Conservation (phyloP, 495 filamentous ascomycete species). For the Rhypophila decipiens region DNA sequence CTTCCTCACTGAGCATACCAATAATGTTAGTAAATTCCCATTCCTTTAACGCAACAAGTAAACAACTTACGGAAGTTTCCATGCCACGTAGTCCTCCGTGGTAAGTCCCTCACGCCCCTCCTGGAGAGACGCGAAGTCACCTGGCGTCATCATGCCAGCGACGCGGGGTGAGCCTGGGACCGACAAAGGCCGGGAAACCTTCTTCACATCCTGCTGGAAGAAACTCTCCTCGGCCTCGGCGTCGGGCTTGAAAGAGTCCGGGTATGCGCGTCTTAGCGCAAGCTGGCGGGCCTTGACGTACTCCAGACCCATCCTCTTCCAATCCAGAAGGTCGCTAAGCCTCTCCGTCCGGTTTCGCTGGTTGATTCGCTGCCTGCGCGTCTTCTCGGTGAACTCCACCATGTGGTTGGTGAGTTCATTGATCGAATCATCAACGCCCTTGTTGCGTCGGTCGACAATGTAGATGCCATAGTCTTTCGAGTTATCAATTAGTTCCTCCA, state of each 20-base stretch:
- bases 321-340: slow-evolving; percentile 89
- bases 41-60: neutral
- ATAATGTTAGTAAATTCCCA: slow-evolving; percentile 4
- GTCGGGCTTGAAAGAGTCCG: slow-evolving; percentile 72
- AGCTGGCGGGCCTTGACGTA: slow-evolving; percentile 96
- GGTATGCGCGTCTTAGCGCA: slow-evolving; percentile 87
- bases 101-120: slow-evolving; percentile 88
- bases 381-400: slow-evolving; percentile 94
- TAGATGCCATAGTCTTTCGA: slow-evolving; percentile 97
- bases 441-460: slow-evolving; percentile 91
- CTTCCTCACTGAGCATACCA: slow-evolving; percentile 65
- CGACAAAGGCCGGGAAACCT: slow-evolving; percentile 88
- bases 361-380: slow-evolving; percentile 92
- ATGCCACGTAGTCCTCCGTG: slow-evolving; percentile 96
- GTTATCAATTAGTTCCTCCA: slow-evolving; percentile 99
- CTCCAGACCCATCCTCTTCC: slow-evolving; percentile 99
- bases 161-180: slow-evolving; percentile 89
- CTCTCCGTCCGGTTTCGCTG: slow-evolving; percentile 97
- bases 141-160: slow-evolving; percentile 97
- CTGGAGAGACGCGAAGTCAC: slow-evolving; percentile 93
- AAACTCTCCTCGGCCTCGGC: slow-evolving; percentile 71
- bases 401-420: slow-evolving; percentile 90
- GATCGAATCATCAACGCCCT: slow-evolving; percentile 95
- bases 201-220: slow-evolving; percentile 83
- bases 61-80: slow-evolving; percentile 90